Evolutionary conservation across 2,329 filamentous ascomycete species (phyloP).

Genomic region (Karstenula rhodostoma): DNA sequence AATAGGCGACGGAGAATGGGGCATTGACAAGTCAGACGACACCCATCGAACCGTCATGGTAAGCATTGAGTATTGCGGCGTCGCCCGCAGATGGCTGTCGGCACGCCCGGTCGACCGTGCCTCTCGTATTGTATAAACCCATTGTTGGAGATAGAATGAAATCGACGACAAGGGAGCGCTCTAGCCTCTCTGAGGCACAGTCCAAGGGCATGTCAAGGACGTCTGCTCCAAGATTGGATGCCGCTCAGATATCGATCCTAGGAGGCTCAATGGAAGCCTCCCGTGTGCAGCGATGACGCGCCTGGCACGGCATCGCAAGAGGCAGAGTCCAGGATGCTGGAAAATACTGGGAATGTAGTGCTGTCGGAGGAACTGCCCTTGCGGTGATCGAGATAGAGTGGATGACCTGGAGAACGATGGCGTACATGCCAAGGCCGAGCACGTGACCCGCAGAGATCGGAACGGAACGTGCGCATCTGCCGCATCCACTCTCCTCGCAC

Average conservation of each 20-base stretch:
- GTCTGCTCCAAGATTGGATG: neutral
- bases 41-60: constrained; percentile 18
- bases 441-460: neutral
- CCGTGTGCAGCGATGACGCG: neutral
- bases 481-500: no score
- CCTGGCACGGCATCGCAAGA: neutral
- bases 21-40: constrained; percentile 15
- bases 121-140: constrained; percentile 9
- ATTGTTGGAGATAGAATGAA: constrained; percentile 15
- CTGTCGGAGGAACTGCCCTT: neutral
- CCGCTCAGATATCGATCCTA: neutral
- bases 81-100: constrained; percentile 2
- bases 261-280: neutral
- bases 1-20: constrained; percentile 26
- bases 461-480: no score
- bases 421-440: neutral
- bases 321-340: neutral
- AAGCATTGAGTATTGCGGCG: constrained; percentile 6
- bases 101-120: constrained; percentile 15
- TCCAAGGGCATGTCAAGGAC: neutral
- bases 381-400: neutral
- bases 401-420: no score
- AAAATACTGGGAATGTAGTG: neutral
- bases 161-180: neutral
- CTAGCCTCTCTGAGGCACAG: neutral